Base-by-base conservation (phyloP, 345 rosid genomes). In the Rhodamnia argentea region DNA sequence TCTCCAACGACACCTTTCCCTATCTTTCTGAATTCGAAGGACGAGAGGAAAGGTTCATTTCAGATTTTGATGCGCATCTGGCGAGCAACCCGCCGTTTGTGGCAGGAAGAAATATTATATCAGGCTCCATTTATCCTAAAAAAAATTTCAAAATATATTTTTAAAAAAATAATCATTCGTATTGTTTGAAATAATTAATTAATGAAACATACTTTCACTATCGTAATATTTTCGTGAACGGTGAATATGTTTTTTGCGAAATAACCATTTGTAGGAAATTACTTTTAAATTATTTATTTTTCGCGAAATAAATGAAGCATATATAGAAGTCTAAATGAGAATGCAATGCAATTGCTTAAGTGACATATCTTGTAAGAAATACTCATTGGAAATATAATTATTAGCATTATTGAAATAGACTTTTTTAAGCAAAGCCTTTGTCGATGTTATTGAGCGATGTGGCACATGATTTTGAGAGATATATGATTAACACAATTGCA, bases 11-110 rank as follows among this genome's bases (percentile, higher is more conserved):
- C 78, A 70, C 24, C 78, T 70, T 32, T 70, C 78, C 78, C 23
- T 32, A 37, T 70, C 78, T 70, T 70, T 9, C 47, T 18, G 78
- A 18, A 70, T 32, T 70, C 44, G 6, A 18, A 62, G 40, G 29
- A 62, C 9, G 42, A 62, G 42, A 15, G 10, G 12, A 15, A 4
- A 32, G 12, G 32, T 70, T 70, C 6, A 32, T 2, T 37, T 70
- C 24, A 13, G 52, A 32, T 32, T 64, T 29, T 2, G 23, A 64
- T 64, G 76, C 7, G 44, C 44, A 8, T 29, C 22, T 16, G 44
- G 44, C 4, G 1, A 0, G 76, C 20, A 27, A 27, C 32, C 20
- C 5, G 0, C 16, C 10, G 0, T 27, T 27, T 27, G 13, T 27
- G 15, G 20, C 32, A 6, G 20, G 0, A 60, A 60, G 20, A 27